A percentile compares a stretch with the other conserved stretches of the same genome.
phyloP scores from a whole-genome alignment of 139 green algal genomes.

The Monoraphidium neglectum region DNA sequence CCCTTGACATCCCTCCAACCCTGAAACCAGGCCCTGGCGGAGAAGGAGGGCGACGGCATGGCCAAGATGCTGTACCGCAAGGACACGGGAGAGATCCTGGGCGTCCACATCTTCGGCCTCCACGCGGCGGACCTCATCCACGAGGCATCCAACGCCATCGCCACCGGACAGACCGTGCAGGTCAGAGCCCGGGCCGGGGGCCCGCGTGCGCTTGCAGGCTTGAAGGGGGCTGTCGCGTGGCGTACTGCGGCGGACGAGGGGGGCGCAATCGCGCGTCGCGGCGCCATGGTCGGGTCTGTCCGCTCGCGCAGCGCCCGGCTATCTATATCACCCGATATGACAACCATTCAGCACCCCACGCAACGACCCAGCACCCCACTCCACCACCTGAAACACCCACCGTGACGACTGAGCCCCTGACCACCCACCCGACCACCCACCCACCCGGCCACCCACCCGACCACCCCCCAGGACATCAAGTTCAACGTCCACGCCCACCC shows the following conservation, averaged over 20 bases:
- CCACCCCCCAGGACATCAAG: constrained; percentile 85
- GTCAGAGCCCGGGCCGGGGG: no score
- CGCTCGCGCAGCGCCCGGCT: no score
- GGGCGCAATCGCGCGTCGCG: no score
- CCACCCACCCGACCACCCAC: neutral
- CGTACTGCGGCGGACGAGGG: no score
- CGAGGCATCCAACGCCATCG: constrained; percentile 97
- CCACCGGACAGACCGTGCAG: constrained; percentile 81
- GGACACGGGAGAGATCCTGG: constrained; percentile 97
- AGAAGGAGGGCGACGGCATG: constrained; percentile 98
- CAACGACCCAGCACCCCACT: neutral
- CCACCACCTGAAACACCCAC: neutral
- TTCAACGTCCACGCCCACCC: constrained; percentile 99
- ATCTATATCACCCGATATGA: no score
- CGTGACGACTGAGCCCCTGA: neutral
- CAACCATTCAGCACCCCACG: neutral
- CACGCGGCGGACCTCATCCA: constrained; percentile 99
- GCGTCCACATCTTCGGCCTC: constrained; percentile 94
- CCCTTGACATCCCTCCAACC: neutral
- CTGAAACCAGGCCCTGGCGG: constrained; percentile 84
- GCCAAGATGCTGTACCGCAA: constrained; percentile 97
- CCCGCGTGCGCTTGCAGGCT: no score
- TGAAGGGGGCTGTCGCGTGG: no score
- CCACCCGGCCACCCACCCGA: neutral
- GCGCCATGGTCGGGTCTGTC: no score